Conservation (phyloP, 192 early-diverging fungal genomes). For the Diversispora eburnea region DNA sequence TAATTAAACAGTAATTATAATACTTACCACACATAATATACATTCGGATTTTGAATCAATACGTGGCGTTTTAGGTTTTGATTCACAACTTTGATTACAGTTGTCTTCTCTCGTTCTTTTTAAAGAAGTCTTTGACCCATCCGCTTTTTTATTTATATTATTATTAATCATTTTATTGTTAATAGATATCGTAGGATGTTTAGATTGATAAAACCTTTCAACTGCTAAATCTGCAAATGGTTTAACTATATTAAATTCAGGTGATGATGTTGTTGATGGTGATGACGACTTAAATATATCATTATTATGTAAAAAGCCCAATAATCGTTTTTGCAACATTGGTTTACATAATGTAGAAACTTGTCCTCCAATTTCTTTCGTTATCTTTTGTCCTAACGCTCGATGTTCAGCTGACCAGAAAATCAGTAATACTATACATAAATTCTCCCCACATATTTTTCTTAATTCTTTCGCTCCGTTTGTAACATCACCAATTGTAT, state of each 20-base stretch:
- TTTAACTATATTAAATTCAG: not conserved
- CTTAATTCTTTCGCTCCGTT: conserved; percentile 32
- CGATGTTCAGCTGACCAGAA: conserved; percentile 39
- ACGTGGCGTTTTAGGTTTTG: not conserved
- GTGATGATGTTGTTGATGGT: not conserved
- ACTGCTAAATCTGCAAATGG: not conserved
- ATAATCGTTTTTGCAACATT: conserved; percentile 33
- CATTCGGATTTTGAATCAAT: conserved; percentile 4
- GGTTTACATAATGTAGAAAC: conserved; percentile 36
- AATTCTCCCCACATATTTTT: conserved; percentile 20
- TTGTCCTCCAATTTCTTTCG: conserved; percentile 30
- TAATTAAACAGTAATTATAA: not conserved
- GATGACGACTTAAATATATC: conserved; percentile 12
- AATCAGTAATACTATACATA: conserved; percentile 36
- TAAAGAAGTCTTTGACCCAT: not conserved
- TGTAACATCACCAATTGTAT: conserved; percentile 24
- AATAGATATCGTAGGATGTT: not conserved
- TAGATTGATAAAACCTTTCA: conserved; percentile 15
- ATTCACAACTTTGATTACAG: not conserved
- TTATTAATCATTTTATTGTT: not conserved
- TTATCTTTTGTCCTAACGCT: conserved; percentile 35
- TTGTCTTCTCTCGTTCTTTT: not conserved
- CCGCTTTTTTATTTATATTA: not conserved
- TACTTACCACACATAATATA: conserved; percentile 14
- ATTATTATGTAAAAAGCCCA: conserved; percentile 34